Conservation (phyloP, 805 yeast genomes). For the Huiozyma naganishii region DNA sequence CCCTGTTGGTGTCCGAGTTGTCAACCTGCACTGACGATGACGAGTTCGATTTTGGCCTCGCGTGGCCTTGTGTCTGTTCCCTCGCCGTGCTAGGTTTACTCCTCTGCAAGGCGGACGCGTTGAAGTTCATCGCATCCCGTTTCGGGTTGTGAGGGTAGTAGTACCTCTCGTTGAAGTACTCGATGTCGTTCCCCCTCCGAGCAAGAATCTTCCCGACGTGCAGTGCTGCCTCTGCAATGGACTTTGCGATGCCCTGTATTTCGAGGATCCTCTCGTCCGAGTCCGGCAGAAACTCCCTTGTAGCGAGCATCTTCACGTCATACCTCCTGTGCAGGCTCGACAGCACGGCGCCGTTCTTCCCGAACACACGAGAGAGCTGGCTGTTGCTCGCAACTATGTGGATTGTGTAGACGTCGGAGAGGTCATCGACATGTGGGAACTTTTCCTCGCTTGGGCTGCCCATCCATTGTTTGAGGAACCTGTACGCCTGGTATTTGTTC, state of each 20-base stretch:
- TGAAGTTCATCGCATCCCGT: not conserved
- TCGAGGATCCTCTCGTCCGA: constrained; percentile 81
- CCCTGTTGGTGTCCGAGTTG: no score
- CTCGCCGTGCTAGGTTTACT: no score
- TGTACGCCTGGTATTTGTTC: constrained; percentile 43
- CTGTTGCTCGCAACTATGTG: constrained; percentile 69
- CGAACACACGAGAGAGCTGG: constrained; percentile 81
- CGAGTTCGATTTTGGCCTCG: no score
- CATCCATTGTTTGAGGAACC: constrained; percentile 17
- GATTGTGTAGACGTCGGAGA: constrained; percentile 22
- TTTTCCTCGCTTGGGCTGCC: constrained; percentile 12
- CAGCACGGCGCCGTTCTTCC: constrained; percentile 68
- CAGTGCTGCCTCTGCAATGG: constrained; percentile 50
- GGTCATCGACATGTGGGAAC: constrained; percentile 7
- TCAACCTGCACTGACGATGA: no score
- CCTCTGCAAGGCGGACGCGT: no score
- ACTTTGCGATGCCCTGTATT: constrained; percentile 61
- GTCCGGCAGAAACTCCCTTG: constrained; percentile 66
- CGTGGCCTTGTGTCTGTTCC: not conserved
- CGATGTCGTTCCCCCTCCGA: not conserved
- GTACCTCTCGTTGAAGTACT: constrained; percentile 31
- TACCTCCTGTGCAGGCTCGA: constrained; percentile 48
- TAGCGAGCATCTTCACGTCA: constrained; percentile 72
- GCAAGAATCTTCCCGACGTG: constrained; percentile 29
- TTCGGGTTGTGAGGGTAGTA: constrained; percentile 41